phyloP scores from a whole-genome alignment of 2,329 filamentous ascomycete genomes.

The Exophiala dermatitidis region DNA sequence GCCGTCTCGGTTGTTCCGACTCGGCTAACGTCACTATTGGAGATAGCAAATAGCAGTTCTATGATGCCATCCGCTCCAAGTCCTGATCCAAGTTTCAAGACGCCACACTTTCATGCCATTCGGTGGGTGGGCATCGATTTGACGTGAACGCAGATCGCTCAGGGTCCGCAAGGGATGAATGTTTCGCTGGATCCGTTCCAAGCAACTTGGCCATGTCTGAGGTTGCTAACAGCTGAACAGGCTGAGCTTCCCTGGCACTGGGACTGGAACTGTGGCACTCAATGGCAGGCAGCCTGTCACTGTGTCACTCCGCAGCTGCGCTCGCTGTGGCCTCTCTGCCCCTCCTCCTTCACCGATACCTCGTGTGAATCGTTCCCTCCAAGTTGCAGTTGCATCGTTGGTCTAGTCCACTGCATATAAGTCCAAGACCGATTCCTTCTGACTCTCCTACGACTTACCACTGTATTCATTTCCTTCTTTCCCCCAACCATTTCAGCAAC shows the following conservation, averaged over 20 bases:
- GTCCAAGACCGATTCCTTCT: too few relatives aligned
- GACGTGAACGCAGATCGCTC: background rate
- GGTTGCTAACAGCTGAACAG: background rate
- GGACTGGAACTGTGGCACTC: background rate
- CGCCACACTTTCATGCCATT: too few relatives aligned
- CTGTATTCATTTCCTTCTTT: background rate
- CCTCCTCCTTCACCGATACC: background rate
- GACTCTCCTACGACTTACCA: background rate
- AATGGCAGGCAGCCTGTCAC: too few relatives aligned
- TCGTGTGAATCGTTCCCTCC: background rate
- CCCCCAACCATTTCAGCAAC: background rate
- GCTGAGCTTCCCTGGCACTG: background rate
- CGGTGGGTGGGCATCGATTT: too few relatives aligned
- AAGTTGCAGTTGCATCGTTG: too few relatives aligned
- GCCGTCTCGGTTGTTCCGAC: constrained; percentile 1
- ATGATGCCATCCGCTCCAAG: too few relatives aligned
- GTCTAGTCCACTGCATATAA: too few relatives aligned
- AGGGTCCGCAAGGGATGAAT: background rate
- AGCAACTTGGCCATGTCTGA: constrained; percentile 1
- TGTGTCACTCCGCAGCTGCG: background rate
- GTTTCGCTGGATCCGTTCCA: background rate
- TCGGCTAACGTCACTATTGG: constrained; percentile 3
- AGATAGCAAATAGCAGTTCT: too few relatives aligned
- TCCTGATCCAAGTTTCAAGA: too few relatives aligned
- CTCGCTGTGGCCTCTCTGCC: background rate